Conservation (phyloP, 306 rosid species). For the Pueraria montana region DNA sequence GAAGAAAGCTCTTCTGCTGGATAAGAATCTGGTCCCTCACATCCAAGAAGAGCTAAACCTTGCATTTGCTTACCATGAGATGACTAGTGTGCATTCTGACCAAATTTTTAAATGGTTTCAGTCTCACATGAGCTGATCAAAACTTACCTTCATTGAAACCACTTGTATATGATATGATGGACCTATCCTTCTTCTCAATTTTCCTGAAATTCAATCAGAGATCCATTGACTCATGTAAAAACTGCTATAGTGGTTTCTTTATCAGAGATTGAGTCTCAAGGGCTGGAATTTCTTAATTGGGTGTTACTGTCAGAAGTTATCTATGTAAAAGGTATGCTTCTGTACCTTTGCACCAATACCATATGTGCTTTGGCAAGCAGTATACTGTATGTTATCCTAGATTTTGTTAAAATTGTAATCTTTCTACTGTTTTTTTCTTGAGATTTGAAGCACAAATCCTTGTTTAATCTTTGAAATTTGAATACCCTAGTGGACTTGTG, state of each 20-base stretch:
- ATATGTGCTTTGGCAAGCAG: slow-evolving; percentile 25
- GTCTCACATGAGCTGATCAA: slow-evolving; percentile 66
- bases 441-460: slow-evolving; percentile 1
- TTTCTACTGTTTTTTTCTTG: slow-evolving; percentile 23
- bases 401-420: slow-evolving; percentile 24
- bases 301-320: slow-evolving; percentile 24
- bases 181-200: slow-evolving; percentile 9
- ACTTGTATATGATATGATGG: slow-evolving; percentile 10
- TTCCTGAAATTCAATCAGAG: slow-evolving; percentile 27
- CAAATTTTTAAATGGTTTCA: slow-evolving; percentile 80
- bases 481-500: slow-evolving; percentile 17
- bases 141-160: background rate
- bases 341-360: slow-evolving; percentile 24
- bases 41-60: slow-evolving; percentile 93
- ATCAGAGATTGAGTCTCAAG: slow-evolving; percentile 24
- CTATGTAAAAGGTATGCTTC: slow-evolving; percentile 49
- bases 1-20: slow-evolving; percentile 51
- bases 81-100: slow-evolving; percentile 81
- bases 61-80: slow-evolving; percentile 90
- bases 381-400: slow-evolving; percentile 35
- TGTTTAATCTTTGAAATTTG: slow-evolving; percentile 1
- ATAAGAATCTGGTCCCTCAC: slow-evolving; percentile 64
- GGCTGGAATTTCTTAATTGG: slow-evolving; percentile 41
- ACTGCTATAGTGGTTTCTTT: slow-evolving; percentile 13
- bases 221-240: slow-evolving; percentile 40